These are phyloP conservation scores for Xylaria bambusicola DNA, from an alignment of 495 filamentous ascomycete genomes.

Conservation along the genomic window DNA sequence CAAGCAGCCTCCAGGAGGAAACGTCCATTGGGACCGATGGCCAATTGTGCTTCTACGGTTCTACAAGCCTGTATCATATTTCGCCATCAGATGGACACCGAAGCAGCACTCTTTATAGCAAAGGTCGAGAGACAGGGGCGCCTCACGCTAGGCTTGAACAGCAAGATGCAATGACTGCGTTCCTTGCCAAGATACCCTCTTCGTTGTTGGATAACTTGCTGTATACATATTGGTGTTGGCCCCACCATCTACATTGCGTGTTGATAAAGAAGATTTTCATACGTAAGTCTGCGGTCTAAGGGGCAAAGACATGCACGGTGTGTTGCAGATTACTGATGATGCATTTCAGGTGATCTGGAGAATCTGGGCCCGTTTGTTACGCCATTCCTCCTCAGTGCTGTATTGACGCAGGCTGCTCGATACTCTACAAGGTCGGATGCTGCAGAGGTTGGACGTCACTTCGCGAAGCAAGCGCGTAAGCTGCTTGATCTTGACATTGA, in stretches of 20 bases:
- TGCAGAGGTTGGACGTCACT: constrained; percentile 5
- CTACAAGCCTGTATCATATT: constrained; percentile 4
- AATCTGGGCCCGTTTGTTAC: background rate
- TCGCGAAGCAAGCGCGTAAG: constrained; percentile 18
- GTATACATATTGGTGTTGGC: constrained; percentile 8
- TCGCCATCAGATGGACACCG: constrained; percentile 4
- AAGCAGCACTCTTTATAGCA: background rate
- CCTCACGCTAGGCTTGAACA: background rate
- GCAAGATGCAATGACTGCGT: background rate
- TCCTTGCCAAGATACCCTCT: background rate
- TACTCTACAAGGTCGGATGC: constrained; percentile 1
- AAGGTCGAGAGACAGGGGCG: background rate
- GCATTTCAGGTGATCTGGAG: background rate
- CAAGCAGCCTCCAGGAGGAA: background rate
- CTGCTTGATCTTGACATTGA: constrained; percentile 24
- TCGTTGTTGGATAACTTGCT: background rate
- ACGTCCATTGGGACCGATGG: constrained; percentile 1
- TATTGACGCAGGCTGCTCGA: background rate
- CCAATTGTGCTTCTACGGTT: constrained; percentile 2
- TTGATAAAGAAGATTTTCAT: background rate
- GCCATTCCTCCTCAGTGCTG: background rate
- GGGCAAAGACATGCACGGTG: background rate
- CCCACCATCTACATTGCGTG: constrained; percentile 8
- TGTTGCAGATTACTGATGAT: background rate
- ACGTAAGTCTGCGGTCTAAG: background rate